These are phyloP conservation scores for Aphanocladium album DNA, from an alignment of 2,329 filamentous ascomycete genomes.

Conservation along the genomic window DNA sequence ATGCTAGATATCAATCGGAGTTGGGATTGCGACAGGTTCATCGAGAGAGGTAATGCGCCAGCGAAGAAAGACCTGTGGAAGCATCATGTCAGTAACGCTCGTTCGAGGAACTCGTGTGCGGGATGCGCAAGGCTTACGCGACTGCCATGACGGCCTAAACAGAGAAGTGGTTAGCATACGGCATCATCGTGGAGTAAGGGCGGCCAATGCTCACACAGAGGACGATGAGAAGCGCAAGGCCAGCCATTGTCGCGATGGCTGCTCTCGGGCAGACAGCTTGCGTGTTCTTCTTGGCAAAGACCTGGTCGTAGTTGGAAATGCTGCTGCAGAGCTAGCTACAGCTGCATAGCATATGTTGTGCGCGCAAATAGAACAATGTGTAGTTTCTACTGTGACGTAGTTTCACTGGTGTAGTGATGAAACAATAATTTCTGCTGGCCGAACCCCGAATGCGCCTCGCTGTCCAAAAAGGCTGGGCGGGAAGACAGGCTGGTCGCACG, in stretches of 20 bases:
- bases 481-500: neutral
- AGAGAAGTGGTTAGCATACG: constrained; percentile 8
- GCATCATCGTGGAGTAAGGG: neutral
- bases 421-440: neutral
- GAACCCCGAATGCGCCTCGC: neutral
- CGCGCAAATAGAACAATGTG: neutral
- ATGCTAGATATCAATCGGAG: constrained; percentile 85
- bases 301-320: neutral
- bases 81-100: constrained; percentile 15
- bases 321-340: neutral
- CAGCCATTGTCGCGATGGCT: constrained; percentile 30
- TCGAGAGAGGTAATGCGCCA: constrained; percentile 82
- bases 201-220: constrained; percentile 32
- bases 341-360: neutral
- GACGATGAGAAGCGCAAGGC: constrained; percentile 35
- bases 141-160: constrained; percentile 52
- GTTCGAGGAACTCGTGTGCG: constrained; percentile 11
- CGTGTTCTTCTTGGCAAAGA: neutral
- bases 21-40: constrained; percentile 81
- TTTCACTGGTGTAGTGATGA: neutral
- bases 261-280: neutral
- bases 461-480: constrained; percentile 2
- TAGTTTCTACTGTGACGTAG: neutral
- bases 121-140: constrained; percentile 39
- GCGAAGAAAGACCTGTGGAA: constrained; percentile 78